phyloP scores from a whole-genome alignment of 2,329 filamentous ascomycete species.

The Thielaviopsis populi region DNA sequence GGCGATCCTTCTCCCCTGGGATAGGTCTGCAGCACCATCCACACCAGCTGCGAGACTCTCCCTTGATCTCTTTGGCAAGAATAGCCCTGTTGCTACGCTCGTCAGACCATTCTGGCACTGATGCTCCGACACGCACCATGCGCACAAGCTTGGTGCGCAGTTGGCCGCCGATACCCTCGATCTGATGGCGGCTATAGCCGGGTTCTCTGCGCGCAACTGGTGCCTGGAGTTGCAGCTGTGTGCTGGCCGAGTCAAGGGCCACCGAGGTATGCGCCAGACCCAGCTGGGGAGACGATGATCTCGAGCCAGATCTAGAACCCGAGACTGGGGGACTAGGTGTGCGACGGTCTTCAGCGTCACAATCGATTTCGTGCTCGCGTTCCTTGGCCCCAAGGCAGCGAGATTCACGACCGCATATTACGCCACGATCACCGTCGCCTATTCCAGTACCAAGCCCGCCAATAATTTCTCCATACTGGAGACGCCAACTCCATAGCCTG shows the following conservation, averaged over 20 bases:
- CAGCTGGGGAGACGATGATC: slow-evolving; percentile 17
- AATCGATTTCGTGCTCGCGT: slow-evolving; percentile 73
- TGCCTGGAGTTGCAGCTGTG: slow-evolving; percentile 1
- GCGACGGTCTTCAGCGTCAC: slow-evolving; percentile 60
- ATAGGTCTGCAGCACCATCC: slow-evolving; percentile 78
- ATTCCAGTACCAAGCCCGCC: slow-evolving; percentile 73
- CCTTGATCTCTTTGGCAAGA: slow-evolving; percentile 54
- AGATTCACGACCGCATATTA: slow-evolving; percentile 70
- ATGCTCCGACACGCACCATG: slow-evolving; percentile 65
- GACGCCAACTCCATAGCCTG: slow-evolving; percentile 79
- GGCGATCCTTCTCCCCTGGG: slow-evolving; percentile 36
- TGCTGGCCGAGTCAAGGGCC: slow-evolving; percentile 14
- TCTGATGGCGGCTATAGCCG: slow-evolving; percentile 74
- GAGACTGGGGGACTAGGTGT: slow-evolving; percentile 19
- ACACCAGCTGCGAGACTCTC: slow-evolving; percentile 66
- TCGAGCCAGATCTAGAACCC: slow-evolving; percentile 16
- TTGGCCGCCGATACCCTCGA: slow-evolving; percentile 77
- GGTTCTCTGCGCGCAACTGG: slow-evolving; percentile 40
- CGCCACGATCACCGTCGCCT: slow-evolving; percentile 74
- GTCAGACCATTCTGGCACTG: slow-evolving; percentile 74
- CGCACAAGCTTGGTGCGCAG: slow-evolving; percentile 81
- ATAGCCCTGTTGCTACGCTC: slow-evolving; percentile 52
- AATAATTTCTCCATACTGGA: slow-evolving; percentile 66
- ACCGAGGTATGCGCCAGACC: slow-evolving; percentile 7
- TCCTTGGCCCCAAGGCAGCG: slow-evolving; percentile 61